These are phyloP conservation scores for Acacia concinna DNA, from an alignment of 331 rosid genomes.

Conservation along the genomic window DNA sequence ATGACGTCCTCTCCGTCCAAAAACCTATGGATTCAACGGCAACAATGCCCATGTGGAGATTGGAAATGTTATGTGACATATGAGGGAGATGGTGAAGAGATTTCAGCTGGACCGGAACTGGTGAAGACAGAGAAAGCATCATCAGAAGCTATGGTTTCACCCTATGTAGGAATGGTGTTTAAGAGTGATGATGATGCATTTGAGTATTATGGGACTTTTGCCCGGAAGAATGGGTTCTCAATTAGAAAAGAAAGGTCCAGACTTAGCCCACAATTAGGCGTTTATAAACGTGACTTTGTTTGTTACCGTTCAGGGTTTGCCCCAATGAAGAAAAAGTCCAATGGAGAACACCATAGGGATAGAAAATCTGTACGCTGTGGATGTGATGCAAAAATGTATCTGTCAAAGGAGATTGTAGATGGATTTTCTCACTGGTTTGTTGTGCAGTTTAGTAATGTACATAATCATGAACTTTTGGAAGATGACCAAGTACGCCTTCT, in stretches of 20 bases:
- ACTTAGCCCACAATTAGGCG: constrained; percentile 85
- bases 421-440: constrained; percentile 91
- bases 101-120: constrained; percentile 52
- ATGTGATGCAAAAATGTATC: constrained; percentile 93
- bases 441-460: constrained; percentile 86
- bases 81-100: constrained; percentile 70
- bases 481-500: constrained; percentile 97
- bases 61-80: constrained; percentile 84
- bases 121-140: constrained; percentile 46
- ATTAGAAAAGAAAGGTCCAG: constrained; percentile 89
- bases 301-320: constrained; percentile 86
- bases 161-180: constrained; percentile 93
- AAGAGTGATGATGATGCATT: constrained; percentile 89
- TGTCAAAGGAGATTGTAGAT: constrained; percentile 82
- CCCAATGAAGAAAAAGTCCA: constrained; percentile 9
- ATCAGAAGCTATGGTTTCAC: constrained; percentile 70
- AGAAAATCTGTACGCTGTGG: constrained; percentile 93
- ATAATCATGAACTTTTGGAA: constrained; percentile 91
- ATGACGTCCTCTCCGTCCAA: constrained; percentile 66
- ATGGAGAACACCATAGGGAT: constrained; percentile 50
- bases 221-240: constrained; percentile 87
- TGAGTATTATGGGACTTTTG: constrained; percentile 81
- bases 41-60: constrained; percentile 98
- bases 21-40: constrained; percentile 83
- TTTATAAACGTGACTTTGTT: constrained; percentile 92